phyloP scores from a whole-genome alignment of 176 grass and related monocot genomes.

The Avena insularis region DNA sequence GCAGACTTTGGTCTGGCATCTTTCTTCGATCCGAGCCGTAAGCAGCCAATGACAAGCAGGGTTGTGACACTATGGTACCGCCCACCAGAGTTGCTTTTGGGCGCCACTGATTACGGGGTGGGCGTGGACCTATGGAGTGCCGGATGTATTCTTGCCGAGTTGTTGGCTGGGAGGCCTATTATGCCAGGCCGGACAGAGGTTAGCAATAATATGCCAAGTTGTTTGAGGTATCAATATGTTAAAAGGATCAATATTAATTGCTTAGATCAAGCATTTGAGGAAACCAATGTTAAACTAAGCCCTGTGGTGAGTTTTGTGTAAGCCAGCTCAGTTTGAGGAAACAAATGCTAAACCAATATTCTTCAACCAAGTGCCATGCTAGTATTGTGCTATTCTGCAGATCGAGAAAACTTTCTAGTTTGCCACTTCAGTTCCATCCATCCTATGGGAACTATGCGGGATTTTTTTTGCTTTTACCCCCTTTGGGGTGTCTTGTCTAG shows the following conservation, averaged over 20 bases:
- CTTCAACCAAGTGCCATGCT: neutral
- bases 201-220: conserved; percentile 28
- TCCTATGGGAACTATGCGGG: neutral
- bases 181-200: conserved; percentile 95
- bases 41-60: conserved; percentile 85
- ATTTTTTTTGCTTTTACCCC: neutral
- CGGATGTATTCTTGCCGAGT: conserved; percentile 78
- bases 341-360: too few species aligned
- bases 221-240: conserved; percentile 1
- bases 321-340: too few species aligned
- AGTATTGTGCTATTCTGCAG: conserved; percentile 24
- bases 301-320: neutral
- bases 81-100: conserved; percentile 78
- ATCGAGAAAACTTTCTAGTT: conserved; percentile 14
- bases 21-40: conserved; percentile 66
- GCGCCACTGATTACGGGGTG: conserved; percentile 73
- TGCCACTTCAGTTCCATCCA: neutral
- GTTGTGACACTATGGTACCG: conserved; percentile 89
- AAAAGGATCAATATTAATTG: neutral
- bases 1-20: conserved; percentile 81
- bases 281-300: conserved; percentile 16
- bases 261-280: neutral
- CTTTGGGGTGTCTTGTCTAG: neutral
- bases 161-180: conserved; percentile 82
- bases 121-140: conserved; percentile 86